These are phyloP conservation scores for Pelagophyceae sp. DNA, from an alignment of 352 stramenopile species.

Conservation along the genomic window DNA sequence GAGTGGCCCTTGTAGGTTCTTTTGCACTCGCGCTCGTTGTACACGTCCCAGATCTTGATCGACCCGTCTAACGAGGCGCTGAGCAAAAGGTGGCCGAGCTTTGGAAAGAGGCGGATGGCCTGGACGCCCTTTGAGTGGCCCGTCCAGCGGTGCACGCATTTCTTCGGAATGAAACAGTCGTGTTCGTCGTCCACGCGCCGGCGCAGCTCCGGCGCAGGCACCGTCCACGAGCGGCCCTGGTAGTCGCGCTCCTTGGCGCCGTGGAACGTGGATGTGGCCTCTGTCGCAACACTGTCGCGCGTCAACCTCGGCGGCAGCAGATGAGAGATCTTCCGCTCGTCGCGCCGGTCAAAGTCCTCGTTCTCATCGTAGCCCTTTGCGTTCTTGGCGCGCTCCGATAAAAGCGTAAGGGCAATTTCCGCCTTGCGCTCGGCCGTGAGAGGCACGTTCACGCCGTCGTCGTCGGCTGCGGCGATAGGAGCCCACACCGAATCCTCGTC, in stretches of 20 bases:
- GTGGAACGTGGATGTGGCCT: conserved; percentile 63
- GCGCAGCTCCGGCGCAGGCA: conserved; percentile 58
- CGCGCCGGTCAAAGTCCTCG: conserved; percentile 43
- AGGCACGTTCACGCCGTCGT: not conserved
- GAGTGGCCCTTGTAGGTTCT: conserved; percentile 83
- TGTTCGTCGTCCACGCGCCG: conserved; percentile 62
- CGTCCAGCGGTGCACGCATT: conserved; percentile 87
- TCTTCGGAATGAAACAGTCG: conserved; percentile 92
- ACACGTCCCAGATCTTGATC: conserved; percentile 90
- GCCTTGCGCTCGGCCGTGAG: not conserved
- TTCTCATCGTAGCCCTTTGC: conserved; percentile 39
- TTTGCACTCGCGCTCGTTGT: conserved; percentile 69
- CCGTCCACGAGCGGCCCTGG: conserved; percentile 86
- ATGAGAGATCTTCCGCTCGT: conserved; percentile 57
- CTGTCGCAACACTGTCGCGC: conserved; percentile 40
- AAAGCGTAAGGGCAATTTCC: not conserved
- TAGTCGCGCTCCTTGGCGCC: conserved; percentile 83
- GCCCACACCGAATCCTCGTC: conserved; percentile 11
- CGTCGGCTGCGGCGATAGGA: not conserved
- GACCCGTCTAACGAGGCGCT: conserved; percentile 82
- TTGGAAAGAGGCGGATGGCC: conserved; percentile 90
- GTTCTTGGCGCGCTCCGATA: not conserved
- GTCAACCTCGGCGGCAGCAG: conserved; percentile 50
- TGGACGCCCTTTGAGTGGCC: conserved; percentile 95
- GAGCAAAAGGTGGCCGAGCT: conserved; percentile 90